These are phyloP conservation scores for Hypoxylon fuscum DNA, from an alignment of 495 filamentous ascomycete species.

Conservation along the genomic window DNA sequence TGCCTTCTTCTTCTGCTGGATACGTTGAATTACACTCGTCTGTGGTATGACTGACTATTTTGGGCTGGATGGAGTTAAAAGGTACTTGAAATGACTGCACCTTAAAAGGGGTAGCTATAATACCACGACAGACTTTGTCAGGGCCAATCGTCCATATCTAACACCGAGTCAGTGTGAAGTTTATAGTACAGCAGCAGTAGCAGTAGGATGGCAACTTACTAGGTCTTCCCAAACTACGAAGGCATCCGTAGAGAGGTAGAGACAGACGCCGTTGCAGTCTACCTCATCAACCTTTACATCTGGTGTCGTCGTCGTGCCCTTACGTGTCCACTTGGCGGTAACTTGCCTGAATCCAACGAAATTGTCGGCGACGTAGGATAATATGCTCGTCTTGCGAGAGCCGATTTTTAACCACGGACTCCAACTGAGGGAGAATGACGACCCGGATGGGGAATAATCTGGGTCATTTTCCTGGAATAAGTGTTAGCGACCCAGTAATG, in stretches of 20 bases:
- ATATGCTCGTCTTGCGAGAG: constrained; percentile 42
- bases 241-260: constrained; percentile 53
- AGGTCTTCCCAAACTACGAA: constrained; percentile 59
- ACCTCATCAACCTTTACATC: constrained; percentile 38
- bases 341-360: constrained; percentile 58
- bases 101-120: constrained; percentile 52
- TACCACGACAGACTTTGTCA: constrained; percentile 48
- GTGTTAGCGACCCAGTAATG: constrained; percentile 4
- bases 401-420: constrained; percentile 52
- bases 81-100: constrained; percentile 51
- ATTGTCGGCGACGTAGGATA: constrained; percentile 53
- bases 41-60: constrained; percentile 36
- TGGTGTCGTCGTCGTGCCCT: constrained; percentile 30
- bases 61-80: constrained; percentile 27
- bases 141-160: constrained; percentile 49
- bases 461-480: constrained; percentile 43
- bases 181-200: not conserved
- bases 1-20: constrained; percentile 21
- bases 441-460: constrained; percentile 51
- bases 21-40: constrained; percentile 53
- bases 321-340: constrained; percentile 40
- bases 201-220: constrained; percentile 35
- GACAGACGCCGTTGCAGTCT: constrained; percentile 51
- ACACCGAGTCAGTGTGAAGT: constrained; percentile 20
- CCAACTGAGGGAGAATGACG: constrained; percentile 56